phyloP scores from a whole-genome alignment of 345 rosid genomes.

The Camelina hispida region DNA sequence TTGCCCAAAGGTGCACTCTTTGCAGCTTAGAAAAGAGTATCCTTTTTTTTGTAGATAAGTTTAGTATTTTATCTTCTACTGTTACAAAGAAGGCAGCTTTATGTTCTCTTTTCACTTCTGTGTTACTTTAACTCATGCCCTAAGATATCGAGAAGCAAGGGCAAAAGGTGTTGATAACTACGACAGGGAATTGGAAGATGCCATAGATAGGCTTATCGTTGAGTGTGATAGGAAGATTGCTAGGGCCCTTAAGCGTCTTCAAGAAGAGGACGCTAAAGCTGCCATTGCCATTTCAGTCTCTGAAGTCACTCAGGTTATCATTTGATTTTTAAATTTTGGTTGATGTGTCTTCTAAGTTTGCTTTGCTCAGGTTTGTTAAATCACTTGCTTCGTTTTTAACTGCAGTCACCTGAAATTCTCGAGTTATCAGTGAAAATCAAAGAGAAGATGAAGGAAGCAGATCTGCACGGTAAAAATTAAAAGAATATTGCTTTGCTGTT shows the following conservation, averaged over 20 bases:
- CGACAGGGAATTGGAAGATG: conserved; percentile 91
- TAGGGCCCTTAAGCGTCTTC: conserved; percentile 93
- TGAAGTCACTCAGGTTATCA: conserved; percentile 83
- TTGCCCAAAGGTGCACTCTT: conserved; percentile 93
- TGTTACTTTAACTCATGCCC: conserved; percentile 42
- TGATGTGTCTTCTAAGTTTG: neutral
- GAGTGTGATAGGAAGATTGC: conserved; percentile 95
- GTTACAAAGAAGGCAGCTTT: too few species aligned
- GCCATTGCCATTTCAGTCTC: conserved; percentile 95
- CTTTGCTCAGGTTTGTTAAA: neutral
- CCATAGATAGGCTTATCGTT: conserved; percentile 84
- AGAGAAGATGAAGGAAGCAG: conserved; percentile 89
- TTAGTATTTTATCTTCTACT: too few species aligned
- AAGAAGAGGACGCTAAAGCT: conserved; percentile 98
- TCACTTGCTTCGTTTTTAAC: conserved; percentile 5
- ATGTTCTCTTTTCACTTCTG: conserved; percentile 4
- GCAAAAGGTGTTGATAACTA: conserved; percentile 77
- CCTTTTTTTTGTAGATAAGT: too few species aligned
- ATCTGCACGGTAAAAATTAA: conserved; percentile 63
- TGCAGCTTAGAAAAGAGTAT: conserved; percentile 94
- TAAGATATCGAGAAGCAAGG: conserved; percentile 83
- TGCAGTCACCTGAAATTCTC: conserved; percentile 70
- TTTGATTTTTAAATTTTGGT: neutral
- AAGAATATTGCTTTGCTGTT: neutral
- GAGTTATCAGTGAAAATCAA: conserved; percentile 86